Conservation (phyloP, 2,329 filamentous ascomycete species). For the Leptodontidium sp. region DNA sequence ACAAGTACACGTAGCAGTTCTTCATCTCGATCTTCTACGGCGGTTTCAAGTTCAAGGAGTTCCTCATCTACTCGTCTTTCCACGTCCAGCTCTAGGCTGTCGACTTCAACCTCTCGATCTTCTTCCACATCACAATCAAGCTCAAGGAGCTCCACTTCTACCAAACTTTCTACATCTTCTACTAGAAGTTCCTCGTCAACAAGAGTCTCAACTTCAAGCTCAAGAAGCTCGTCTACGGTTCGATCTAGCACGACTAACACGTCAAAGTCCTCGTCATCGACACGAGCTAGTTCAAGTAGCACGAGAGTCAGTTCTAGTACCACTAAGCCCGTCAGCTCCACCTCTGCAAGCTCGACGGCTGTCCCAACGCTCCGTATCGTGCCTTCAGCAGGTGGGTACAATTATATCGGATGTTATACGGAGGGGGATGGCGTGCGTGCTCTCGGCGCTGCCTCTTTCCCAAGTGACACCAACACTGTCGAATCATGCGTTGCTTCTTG, state of each 20-base stretch:
- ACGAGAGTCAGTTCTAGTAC: conserved; percentile 6
- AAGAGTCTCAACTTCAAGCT: conserved; percentile 19
- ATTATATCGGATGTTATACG: conserved; percentile 39
- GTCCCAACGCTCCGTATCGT: conserved; percentile 36
- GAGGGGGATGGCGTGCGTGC: conserved; percentile 33
- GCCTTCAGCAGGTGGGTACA: conserved; percentile 33
- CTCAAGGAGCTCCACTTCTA: neutral
- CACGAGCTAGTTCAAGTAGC: conserved; percentile 4
- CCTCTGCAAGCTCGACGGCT: conserved; percentile 20
- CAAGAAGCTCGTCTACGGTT: conserved; percentile 6
- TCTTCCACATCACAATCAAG: conserved; percentile 17
- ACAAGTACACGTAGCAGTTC: conserved; percentile 8
- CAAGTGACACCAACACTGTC: conserved; percentile 31
- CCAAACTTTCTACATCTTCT: neutral
- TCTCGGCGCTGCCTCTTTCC: conserved; percentile 27
- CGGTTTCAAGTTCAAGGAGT: conserved; percentile 12
- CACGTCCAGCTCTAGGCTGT: conserved; percentile 12
- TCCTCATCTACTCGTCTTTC: conserved; percentile 12
- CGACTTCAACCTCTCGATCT: conserved; percentile 8
- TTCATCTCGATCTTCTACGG: conserved; percentile 8
- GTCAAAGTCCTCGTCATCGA: conserved; percentile 11
- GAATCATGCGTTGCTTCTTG: conserved; percentile 35
- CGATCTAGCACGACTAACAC: conserved; percentile 13
- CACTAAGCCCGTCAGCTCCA: neutral
- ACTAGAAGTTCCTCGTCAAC: conserved; percentile 21